phyloP scores from a whole-genome alignment of 2,329 filamentous ascomycete genomes.

The Diaporthe eres region DNA sequence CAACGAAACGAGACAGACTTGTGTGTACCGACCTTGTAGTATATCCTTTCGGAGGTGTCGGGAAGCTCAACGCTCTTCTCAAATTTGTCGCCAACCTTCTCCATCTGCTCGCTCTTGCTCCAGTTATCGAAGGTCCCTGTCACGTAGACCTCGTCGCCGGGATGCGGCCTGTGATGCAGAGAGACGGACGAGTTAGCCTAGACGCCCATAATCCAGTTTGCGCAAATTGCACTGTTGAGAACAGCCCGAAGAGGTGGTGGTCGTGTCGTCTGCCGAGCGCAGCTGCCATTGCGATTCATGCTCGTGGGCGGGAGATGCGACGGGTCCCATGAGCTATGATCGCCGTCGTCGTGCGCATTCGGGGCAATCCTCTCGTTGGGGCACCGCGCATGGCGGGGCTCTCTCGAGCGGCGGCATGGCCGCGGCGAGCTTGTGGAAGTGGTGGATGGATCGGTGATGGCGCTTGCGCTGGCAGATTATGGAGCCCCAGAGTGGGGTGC shows the following conservation, averaged over 20 bases:
- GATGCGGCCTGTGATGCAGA: slow-evolving; percentile 76
- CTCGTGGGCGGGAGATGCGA: slow-evolving; percentile 39
- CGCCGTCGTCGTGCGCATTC: slow-evolving; percentile 9
- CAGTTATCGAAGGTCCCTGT: slow-evolving; percentile 97
- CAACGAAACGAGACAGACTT: slow-evolving; percentile 44
- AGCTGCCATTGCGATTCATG: slow-evolving; percentile 9
- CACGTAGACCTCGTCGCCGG: slow-evolving; percentile 89
- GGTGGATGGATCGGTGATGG: slow-evolving; percentile 30
- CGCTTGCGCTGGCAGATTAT: slow-evolving; percentile 35
- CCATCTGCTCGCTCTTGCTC: slow-evolving; percentile 87
- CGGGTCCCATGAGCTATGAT: not conserved
- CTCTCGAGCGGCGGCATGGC: slow-evolving; percentile 17
- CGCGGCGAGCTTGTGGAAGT: slow-evolving; percentile 18
- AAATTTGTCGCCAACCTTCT: slow-evolving; percentile 81
- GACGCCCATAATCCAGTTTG: not conserved
- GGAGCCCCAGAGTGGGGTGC: slow-evolving; percentile 32
- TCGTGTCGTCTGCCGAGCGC: not conserved
- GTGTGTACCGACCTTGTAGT: slow-evolving; percentile 85
- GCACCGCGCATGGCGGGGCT: slow-evolving; percentile 14
- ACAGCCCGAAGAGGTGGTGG: slow-evolving; percentile 7
- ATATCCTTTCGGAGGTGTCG: slow-evolving; percentile 78
- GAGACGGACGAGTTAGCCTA: slow-evolving; percentile 36
- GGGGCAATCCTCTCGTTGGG: slow-evolving; percentile 19
- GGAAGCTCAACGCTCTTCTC: slow-evolving; percentile 82
- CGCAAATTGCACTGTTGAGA: slow-evolving; percentile 18